phyloP scores from a whole-genome alignment of 768 basidiomycete genomes.

The Serpula lacrymans region DNA sequence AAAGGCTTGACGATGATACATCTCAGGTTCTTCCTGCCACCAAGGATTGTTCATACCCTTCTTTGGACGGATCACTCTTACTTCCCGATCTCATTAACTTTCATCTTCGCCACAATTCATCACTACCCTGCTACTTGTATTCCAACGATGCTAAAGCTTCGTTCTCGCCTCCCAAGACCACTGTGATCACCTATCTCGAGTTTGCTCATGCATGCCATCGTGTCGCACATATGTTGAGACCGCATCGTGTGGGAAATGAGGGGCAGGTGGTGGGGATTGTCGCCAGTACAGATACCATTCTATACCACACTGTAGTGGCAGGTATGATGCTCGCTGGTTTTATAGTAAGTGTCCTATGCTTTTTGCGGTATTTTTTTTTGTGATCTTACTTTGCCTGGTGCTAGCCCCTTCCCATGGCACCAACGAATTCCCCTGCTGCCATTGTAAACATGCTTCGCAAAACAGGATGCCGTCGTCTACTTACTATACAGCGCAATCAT shows the following conservation, averaged over 20 bases:
- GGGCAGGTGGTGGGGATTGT: constrained; percentile 5
- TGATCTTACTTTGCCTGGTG: not conserved
- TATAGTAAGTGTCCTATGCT: constrained; percentile 22
- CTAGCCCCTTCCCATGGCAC: constrained; percentile 41
- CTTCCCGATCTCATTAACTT: constrained; percentile 21
- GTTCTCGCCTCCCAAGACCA: constrained; percentile 9
- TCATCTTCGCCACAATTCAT: constrained; percentile 20
- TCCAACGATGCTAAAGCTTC: constrained; percentile 1
- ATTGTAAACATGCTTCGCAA: constrained; percentile 22
- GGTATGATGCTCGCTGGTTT: constrained; percentile 23
- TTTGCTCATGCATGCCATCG: constrained; percentile 27
- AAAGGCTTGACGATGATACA: no score
- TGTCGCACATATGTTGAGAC: constrained; percentile 8
- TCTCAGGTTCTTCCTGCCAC: no score
- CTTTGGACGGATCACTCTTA: constrained; percentile 19
- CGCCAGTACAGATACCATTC: not conserved
- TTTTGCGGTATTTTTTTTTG: not conserved
- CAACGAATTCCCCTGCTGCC: constrained; percentile 34
- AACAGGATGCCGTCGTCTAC: constrained; percentile 16
- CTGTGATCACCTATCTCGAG: constrained; percentile 22
- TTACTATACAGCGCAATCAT: constrained; percentile 16
- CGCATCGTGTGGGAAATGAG: constrained; percentile 1
- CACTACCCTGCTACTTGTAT: constrained; percentile 18
- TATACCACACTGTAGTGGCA: constrained; percentile 13
- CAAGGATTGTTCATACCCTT: no score